These are phyloP conservation scores for Gossypium gossypioides DNA, from an alignment of 441 rosid species.

Conservation along the genomic window DNA sequence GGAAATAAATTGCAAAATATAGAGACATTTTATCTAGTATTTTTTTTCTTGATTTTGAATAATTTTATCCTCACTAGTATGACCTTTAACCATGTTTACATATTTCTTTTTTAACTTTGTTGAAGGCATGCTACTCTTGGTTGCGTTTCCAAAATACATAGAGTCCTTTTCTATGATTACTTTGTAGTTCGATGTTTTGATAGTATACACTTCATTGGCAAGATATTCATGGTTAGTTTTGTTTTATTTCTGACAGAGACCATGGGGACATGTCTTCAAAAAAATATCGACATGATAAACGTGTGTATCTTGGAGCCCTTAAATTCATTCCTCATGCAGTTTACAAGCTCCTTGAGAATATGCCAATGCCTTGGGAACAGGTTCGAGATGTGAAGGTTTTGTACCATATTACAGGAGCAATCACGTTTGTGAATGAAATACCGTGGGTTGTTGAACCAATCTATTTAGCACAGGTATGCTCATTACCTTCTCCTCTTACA, in stretches of 20 bases:
- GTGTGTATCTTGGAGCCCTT: slow-evolving; percentile 94
- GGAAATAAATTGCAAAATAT: neutral
- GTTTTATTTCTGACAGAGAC: slow-evolving; percentile 38
- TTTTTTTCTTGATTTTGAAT: neutral
- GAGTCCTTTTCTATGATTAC: neutral
- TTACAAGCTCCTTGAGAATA: slow-evolving; percentile 94
- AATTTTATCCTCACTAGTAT: neutral
- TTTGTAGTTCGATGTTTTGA: neutral
- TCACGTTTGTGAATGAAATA: slow-evolving; percentile 91
- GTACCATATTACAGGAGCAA: slow-evolving; percentile 92
- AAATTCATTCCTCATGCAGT: slow-evolving; percentile 96
- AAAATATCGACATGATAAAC: slow-evolving; percentile 87
- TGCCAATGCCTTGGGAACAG: slow-evolving; percentile 99
- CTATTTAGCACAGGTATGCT: slow-evolving; percentile 75
- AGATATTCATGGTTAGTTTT: neutral
- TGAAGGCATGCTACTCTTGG: neutral
- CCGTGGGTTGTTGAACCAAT: slow-evolving; percentile 99
- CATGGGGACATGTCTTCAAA: slow-evolving; percentile 99
- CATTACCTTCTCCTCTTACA: neutral
- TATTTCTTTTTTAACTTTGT: neutral
- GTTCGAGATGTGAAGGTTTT: slow-evolving; percentile 90
- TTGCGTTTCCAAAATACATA: neutral
- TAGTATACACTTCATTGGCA: neutral
- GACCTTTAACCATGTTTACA: neutral
- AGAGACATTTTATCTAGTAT: neutral